These are phyloP conservation scores for Aureobasidium musti DNA, from an alignment of 2,329 filamentous ascomycete species.

Conservation along the genomic window DNA sequence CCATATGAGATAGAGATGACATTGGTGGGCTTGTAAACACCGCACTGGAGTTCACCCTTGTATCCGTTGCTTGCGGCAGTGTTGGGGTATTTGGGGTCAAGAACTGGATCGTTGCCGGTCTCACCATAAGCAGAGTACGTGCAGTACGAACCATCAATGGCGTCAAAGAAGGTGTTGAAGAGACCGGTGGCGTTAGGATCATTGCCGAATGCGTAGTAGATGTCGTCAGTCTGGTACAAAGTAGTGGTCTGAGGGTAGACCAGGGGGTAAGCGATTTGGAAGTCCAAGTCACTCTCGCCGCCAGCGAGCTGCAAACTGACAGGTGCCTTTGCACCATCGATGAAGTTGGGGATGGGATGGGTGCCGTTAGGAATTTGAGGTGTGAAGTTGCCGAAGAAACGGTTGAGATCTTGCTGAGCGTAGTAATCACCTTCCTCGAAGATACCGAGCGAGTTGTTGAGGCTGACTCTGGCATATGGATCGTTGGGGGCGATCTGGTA, in stretches of 20 bases:
- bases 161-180: conserved; percentile 54
- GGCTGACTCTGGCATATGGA: conserved; percentile 31
- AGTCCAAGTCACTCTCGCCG: conserved; percentile 53
- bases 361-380: conserved; percentile 34
- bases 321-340: conserved; percentile 35
- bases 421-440: conserved; percentile 51
- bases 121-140: conserved; percentile 50
- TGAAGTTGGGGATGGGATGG: conserved; percentile 37
- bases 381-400: conserved; percentile 45
- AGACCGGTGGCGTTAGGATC: conserved; percentile 47
- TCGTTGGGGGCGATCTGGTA: conserved; percentile 34
- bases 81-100: conserved; percentile 53
- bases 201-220: conserved; percentile 38
- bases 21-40: conserved; percentile 55
- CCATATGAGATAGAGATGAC: conserved; percentile 64
- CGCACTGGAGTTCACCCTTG: conserved; percentile 46
- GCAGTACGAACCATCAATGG: conserved; percentile 58
- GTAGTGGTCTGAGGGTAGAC: conserved; percentile 55
- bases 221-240: conserved; percentile 53
- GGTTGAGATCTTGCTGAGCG: conserved; percentile 48
- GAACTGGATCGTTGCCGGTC: conserved; percentile 53
- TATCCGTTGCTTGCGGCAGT: conserved; percentile 33
- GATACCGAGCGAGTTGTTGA: conserved; percentile 44
- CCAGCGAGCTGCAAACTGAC: conserved; percentile 38
- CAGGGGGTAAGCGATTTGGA: conserved; percentile 53